Evolutionary conservation across 2,329 filamentous ascomycete species (phyloP), one percentile per base, ranked within the genome.

Genomic region (Alternaria sp.): DNA sequence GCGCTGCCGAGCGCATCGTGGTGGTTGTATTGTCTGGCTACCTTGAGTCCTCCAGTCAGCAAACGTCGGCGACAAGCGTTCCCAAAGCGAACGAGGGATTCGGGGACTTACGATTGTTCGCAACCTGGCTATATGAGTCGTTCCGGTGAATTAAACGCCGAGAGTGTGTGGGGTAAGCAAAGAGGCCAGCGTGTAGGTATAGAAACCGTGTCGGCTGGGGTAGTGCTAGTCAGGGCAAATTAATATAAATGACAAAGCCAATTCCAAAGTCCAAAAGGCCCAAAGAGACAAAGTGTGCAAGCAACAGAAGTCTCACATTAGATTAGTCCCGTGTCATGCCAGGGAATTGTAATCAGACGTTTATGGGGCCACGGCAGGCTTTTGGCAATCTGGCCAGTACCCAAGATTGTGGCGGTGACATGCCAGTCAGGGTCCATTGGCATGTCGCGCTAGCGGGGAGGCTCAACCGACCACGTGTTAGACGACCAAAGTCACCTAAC

Each of bases 1-100:
- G 81, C 57, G 82, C 80, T 53, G 84, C 82, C 56, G 81, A 76
- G 67, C 80, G 83, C 85, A 87, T 87, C 37, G 61, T 71, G 41
- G 45, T 60, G 41, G 39, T 45, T 29, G 48, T 56, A 36, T 14
- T 49, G 36, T 54, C 28, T 49, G 63, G 61, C 60, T 68, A 60
- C 57, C 57, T 63, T 41, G 53, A 64, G 62, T 63, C 63, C 59
- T 66, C 61, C 51, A 56, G 65, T 78, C 71, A 78, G 76, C 70
- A 66, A 72, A 75, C 65, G 72, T 73, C 70, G 66, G 69, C 71
- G 58, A 67, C 60, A 57, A 60, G 58, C 56, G 53, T 66, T 54
- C 60, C 46, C 46, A 59, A 56, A 59, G 60, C 61, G 51, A 40
- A 44, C 48, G 36, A 45, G 56, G 28, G 48, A 59, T 63, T 42